These are phyloP conservation scores for Alternaria sp. DNA, from an alignment of 2,329 filamentous ascomycete species.

Conservation along the genomic window DNA sequence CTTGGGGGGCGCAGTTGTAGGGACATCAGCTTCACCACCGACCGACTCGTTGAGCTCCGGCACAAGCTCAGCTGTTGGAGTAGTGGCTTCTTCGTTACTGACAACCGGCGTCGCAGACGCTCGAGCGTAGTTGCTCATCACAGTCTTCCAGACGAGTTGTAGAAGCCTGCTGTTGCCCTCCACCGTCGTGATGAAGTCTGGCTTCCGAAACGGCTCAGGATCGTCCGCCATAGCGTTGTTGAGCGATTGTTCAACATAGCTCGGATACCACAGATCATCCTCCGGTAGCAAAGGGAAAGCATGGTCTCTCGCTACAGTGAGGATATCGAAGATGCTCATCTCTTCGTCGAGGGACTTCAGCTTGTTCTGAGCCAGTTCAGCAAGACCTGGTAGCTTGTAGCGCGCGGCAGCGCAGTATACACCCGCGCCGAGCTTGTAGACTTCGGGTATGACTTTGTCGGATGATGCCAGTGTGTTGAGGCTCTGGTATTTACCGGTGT, in stretches of 20 bases:
- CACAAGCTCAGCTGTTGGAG: conserved; percentile 2
- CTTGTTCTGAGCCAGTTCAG: conserved; percentile 29
- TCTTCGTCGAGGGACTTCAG: conserved; percentile 24
- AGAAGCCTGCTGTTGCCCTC: conserved; percentile 34
- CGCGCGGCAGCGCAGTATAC: conserved; percentile 37
- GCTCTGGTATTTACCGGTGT: conserved; percentile 29
- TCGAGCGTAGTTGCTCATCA: conserved; percentile 28
- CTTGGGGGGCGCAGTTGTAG: background rate
- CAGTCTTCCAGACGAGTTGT: conserved; percentile 36
- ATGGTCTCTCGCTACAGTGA: conserved; percentile 27
- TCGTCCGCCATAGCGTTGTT: conserved; percentile 26
- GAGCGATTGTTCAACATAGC: conserved; percentile 30
- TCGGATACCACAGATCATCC: conserved; percentile 32
- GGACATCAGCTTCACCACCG: accelerated
- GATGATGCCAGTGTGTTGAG: conserved; percentile 3
- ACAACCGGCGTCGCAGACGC: background rate
- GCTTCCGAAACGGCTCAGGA: conserved; percentile 27
- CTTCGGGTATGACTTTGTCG: conserved; percentile 3
- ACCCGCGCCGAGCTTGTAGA: conserved; percentile 28
- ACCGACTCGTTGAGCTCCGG: background rate
- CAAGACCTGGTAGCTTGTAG: conserved; percentile 33
- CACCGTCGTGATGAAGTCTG: conserved; percentile 33
- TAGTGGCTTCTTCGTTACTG: background rate
- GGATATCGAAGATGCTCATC: conserved; percentile 30
- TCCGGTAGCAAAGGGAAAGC: conserved; percentile 31